Percentiles rank a stretch among this genome's conserved stretches.
Evolutionary conservation across 768 basidiomycete species (phyloP).

Genomic region (Tylopilus plumbeoviolaceoides): DNA sequence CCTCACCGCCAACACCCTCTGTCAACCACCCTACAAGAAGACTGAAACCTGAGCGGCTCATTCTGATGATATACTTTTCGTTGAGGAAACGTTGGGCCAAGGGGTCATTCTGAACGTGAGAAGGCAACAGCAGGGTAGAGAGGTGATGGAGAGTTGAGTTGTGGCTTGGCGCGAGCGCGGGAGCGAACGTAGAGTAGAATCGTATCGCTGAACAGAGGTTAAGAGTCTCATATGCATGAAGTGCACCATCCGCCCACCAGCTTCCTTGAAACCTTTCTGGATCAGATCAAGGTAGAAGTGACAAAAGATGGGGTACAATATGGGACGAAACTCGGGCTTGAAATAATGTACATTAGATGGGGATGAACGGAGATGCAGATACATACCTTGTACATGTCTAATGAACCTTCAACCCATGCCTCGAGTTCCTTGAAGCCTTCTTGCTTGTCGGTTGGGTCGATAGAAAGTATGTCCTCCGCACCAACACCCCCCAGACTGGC

Average conservation of each 20-base stretch:
- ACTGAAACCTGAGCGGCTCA: conserved; percentile 89
- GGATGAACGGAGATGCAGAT: not conserved
- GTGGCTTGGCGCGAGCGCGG: conserved; percentile 63
- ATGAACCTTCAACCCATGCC: conserved; percentile 84
- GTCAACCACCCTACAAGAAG: conserved; percentile 95
- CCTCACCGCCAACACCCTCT: conserved; percentile 84
- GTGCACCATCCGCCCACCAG: conserved; percentile 51
- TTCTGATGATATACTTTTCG: conserved; percentile 86
- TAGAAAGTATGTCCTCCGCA: conserved; percentile 75
- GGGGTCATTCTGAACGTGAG: conserved; percentile 81
- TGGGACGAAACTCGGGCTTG: conserved; percentile 89
- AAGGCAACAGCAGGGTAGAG: conserved; percentile 72
- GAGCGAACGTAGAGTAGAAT: conserved; percentile 71
- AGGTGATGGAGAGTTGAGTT: conserved; percentile 70
- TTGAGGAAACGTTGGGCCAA: conserved; percentile 80
- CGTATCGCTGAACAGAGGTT: conserved; percentile 51
- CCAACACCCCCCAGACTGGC: conserved; percentile 75
- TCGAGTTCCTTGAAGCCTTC: conserved; percentile 84
- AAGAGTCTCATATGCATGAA: not conserved
- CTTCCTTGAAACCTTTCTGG: conserved; percentile 83
- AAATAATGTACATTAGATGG: conserved; percentile 12
- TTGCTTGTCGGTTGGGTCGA: conserved; percentile 81
- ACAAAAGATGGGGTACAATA: conserved; percentile 93
- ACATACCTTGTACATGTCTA: conserved; percentile 86
- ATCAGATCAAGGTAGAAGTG: conserved; percentile 97